A percentile compares a stretch with the other conserved stretches of the same genome.
phyloP scores from a whole-genome alignment of 345 rosid genomes.

The Erodium maritimum region DNA sequence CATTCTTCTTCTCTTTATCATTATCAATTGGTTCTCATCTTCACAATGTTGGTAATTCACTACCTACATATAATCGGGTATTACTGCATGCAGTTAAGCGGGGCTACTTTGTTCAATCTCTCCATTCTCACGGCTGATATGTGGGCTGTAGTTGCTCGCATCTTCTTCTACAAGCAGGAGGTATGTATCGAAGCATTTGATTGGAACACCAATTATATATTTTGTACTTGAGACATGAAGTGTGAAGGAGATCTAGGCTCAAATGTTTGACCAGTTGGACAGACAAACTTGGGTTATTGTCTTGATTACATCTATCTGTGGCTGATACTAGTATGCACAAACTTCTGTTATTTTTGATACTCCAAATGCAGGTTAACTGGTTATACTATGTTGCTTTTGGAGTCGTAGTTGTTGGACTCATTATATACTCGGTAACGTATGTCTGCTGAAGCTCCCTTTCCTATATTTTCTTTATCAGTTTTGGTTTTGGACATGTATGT shows the following conservation, averaged over 20 bases:
- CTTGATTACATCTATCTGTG: background rate
- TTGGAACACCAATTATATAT: no score
- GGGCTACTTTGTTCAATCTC: constrained; percentile 47
- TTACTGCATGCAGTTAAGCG: constrained; percentile 30
- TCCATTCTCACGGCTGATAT: constrained; percentile 44
- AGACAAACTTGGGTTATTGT: no score
- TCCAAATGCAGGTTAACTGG: constrained; percentile 43
- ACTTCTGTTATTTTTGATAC: no score
- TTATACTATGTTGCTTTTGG: constrained; percentile 37
- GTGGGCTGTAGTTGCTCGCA: constrained; percentile 50
- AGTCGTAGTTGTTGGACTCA: constrained; percentile 26
- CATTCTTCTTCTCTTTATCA: constrained; percentile 3
- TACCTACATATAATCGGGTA: background rate
- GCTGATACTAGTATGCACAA: background rate
- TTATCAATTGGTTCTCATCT: no score
- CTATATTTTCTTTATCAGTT: background rate
- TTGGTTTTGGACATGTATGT: background rate
- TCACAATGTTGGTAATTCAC: background rate
- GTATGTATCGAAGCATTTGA: no score
- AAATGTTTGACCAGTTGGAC: no score
- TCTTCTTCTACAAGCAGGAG: constrained; percentile 38
- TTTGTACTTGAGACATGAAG: no score
- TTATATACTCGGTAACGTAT: constrained; percentile 35
- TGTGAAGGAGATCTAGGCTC: no score
- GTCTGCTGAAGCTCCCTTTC: background rate